A percentile compares a stretch with the other conserved stretches of the same genome.
Evolutionary conservation across 352 stramenopile genomes (phyloP).

Genomic region (Globisporangium nunn): DNA sequence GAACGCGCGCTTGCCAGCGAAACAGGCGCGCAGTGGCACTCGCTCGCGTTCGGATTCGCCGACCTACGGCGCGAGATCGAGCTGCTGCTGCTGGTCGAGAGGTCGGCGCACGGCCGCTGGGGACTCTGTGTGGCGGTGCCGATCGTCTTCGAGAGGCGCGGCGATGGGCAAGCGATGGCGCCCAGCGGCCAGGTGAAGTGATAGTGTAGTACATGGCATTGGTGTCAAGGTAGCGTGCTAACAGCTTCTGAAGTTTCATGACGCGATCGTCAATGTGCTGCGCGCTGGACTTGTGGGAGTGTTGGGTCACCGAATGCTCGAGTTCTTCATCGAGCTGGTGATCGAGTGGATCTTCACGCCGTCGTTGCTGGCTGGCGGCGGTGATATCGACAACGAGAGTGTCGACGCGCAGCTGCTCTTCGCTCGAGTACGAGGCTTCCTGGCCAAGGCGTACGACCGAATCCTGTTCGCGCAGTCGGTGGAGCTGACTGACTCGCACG

Average conservation of each 20-base stretch:
- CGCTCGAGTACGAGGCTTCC: slow-evolving; percentile 22
- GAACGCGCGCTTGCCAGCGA: slow-evolving; percentile 7
- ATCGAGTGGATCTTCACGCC: slow-evolving; percentile 45
- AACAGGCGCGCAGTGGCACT: background rate
- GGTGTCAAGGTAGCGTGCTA: too few species aligned
- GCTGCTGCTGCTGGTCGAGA: background rate
- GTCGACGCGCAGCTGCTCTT: slow-evolving; percentile 13
- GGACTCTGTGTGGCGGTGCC: background rate
- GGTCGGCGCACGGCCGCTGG: background rate
- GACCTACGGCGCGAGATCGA: slow-evolving; percentile 31
- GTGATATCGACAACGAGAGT: background rate
- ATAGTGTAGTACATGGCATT: too few species aligned
- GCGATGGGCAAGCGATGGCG: slow-evolving; percentile 13
- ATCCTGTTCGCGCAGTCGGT: slow-evolving; percentile 31
- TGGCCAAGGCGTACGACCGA: slow-evolving; percentile 23
- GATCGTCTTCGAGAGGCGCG: background rate
- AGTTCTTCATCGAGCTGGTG: slow-evolving; percentile 31
- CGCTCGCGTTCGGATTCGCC: slow-evolving; percentile 28
- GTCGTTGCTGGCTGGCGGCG: background rate
- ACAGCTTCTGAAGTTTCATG: slow-evolving; percentile 15
- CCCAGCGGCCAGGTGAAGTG: slow-evolving; percentile 5
- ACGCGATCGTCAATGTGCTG: slow-evolving; percentile 19
- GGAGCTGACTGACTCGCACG: slow-evolving; percentile 26
- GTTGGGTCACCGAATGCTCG: slow-evolving; percentile 20
- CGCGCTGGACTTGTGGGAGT: slow-evolving; percentile 28